These are phyloP conservation scores for Boletus patriciae DNA, from an alignment of 768 basidiomycete species.

Conservation along the genomic window DNA sequence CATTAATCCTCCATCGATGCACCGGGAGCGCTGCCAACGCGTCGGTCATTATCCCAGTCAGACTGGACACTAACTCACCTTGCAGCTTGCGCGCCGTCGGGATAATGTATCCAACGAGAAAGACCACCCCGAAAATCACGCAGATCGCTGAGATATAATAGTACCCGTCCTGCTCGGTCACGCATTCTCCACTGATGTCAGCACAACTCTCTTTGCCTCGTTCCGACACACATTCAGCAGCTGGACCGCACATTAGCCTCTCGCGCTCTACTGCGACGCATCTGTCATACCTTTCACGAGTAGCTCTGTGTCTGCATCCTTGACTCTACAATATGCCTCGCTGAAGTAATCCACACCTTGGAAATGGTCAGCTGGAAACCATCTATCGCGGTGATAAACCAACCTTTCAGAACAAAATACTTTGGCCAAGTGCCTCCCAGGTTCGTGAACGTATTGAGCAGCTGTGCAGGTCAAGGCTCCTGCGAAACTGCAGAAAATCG, in stretches of 20 bases:
- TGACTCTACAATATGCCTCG: slow-evolving; percentile 77
- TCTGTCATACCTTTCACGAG: slow-evolving; percentile 50
- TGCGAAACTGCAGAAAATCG: neutral
- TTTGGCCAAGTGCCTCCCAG: slow-evolving; percentile 98
- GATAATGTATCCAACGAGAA: slow-evolving; percentile 74
- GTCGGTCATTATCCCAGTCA: neutral
- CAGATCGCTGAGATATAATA: slow-evolving; percentile 83
- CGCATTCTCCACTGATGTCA: slow-evolving; percentile 74
- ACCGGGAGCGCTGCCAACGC: slow-evolving; percentile 57
- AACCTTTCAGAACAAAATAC: slow-evolving; percentile 92
- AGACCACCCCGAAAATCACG: slow-evolving; percentile 68
- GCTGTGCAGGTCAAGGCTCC: slow-evolving; percentile 42
- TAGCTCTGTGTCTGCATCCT: slow-evolving; percentile 52
- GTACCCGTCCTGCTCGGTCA: slow-evolving; percentile 88
- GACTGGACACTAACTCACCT: slow-evolving; percentile 49
- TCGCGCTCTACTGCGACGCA: neutral
- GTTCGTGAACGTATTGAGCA: slow-evolving; percentile 94
- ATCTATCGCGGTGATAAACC: neutral
- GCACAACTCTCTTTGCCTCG: slow-evolving; percentile 80
- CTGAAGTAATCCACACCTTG: slow-evolving; percentile 86
- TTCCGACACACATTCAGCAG: slow-evolving; percentile 89
- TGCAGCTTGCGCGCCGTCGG: slow-evolving; percentile 86
- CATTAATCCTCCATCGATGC: slow-evolving; percentile 68
- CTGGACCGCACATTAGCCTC: slow-evolving; percentile 39
- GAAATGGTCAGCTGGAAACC: slow-evolving; percentile 10